phyloP scores from a whole-genome alignment of 2,329 filamentous ascomycete genomes.

The Xylariales sp. region DNA sequence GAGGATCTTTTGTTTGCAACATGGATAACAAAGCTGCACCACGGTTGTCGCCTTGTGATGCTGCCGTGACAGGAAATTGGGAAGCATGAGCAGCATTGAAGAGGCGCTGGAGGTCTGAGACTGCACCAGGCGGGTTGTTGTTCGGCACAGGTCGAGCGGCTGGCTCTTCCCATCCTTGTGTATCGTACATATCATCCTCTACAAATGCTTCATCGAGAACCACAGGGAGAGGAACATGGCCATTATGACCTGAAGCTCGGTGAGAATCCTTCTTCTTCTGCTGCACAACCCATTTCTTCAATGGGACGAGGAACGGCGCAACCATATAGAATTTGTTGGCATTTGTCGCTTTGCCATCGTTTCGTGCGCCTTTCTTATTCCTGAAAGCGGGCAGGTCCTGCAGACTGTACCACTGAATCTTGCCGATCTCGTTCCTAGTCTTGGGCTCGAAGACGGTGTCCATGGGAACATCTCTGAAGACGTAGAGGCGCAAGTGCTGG shows the following conservation, averaged over 20 bases:
- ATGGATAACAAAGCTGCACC: slow-evolving; percentile 51
- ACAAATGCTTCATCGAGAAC: slow-evolving; percentile 53
- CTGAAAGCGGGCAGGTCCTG: slow-evolving; percentile 81
- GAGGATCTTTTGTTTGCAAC: slow-evolving; percentile 38
- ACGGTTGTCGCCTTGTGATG: slow-evolving; percentile 50
- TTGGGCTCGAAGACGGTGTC: slow-evolving; percentile 84
- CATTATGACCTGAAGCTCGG: slow-evolving; percentile 29
- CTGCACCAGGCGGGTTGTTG: background rate
- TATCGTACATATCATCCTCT: slow-evolving; percentile 51
- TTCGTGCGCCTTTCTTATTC: slow-evolving; percentile 58
- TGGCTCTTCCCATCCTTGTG: background rate
- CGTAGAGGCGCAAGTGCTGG: slow-evolving; percentile 88
- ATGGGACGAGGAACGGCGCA: slow-evolving; percentile 77
- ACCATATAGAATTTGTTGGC: slow-evolving; percentile 98
- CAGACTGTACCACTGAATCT: slow-evolving; percentile 91
- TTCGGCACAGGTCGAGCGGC: background rate
- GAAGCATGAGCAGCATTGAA: background rate
- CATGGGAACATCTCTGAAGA: slow-evolving; percentile 84
- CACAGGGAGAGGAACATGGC: slow-evolving; percentile 37
- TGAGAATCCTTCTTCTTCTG: slow-evolving; percentile 70
- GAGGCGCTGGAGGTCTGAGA: background rate
- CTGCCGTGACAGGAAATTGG: background rate
- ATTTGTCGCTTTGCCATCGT: slow-evolving; percentile 57
- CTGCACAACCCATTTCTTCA: slow-evolving; percentile 88
- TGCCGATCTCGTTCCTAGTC: slow-evolving; percentile 96